Conservation (phyloP, 805 yeast genomes). For the Hanseniaspora guilliermondii region DNA sequence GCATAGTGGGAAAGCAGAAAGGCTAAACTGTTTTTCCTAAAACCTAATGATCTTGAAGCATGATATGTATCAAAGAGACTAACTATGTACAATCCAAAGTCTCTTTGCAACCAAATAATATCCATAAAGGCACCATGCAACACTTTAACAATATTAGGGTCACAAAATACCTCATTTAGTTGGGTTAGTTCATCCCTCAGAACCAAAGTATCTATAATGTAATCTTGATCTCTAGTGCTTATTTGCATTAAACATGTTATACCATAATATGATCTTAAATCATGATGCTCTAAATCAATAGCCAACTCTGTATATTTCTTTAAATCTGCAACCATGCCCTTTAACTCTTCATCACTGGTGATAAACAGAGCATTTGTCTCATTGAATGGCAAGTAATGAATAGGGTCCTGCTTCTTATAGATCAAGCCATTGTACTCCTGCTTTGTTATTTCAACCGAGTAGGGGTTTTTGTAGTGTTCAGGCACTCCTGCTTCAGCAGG, state of each 20-base stretch:
- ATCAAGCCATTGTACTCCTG: slow-evolving; percentile 57
- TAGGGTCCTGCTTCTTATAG: slow-evolving; percentile 35
- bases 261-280: slow-evolving; percentile 79
- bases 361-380: slow-evolving; percentile 59
- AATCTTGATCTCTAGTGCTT: slow-evolving; percentile 68
- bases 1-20: slow-evolving; percentile 70
- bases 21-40: slow-evolving; percentile 75
- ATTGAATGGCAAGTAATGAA: slow-evolving; percentile 52
- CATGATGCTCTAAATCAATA: slow-evolving; percentile 93
- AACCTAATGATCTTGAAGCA: slow-evolving; percentile 69
- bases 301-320: slow-evolving; percentile 53
- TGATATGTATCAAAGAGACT: slow-evolving; percentile 84
- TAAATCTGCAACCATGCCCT: slow-evolving; percentile 44
- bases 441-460: slow-evolving; percentile 55
- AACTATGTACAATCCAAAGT: slow-evolving; percentile 81
- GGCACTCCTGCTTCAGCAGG: slow-evolving; percentile 34
- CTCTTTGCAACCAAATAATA: slow-evolving; percentile 92
- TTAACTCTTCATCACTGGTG: slow-evolving; percentile 41
- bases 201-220: slow-evolving; percentile 72
- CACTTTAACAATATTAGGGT: slow-evolving; percentile 73
- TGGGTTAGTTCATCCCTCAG: slow-evolving; percentile 57
- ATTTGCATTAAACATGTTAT: slow-evolving; percentile 88
- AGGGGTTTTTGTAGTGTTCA: slow-evolving; percentile 67
- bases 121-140: slow-evolving; percentile 97
- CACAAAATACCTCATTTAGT: slow-evolving; percentile 63